Evolutionary conservation across 257 asterid genomes (phyloP).

Genomic region (Forsythia viridissima): DNA sequence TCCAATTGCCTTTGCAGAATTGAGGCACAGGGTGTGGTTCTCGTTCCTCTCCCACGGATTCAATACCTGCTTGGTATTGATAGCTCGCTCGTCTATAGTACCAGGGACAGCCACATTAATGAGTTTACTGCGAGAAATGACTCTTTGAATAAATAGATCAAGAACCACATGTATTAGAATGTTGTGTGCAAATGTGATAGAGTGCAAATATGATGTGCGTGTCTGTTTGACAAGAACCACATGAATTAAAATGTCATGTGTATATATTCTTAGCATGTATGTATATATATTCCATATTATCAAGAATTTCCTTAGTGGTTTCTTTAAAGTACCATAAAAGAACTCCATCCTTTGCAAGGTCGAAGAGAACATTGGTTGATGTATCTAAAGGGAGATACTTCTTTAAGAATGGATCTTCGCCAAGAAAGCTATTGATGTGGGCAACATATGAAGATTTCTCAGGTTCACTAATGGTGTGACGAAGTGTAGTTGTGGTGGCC

Average conservation of each 20-base stretch:
- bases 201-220: not conserved
- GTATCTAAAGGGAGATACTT: conserved; percentile 90
- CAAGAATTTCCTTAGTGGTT: not conserved
- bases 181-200: no score
- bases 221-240: not conserved
- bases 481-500: conserved; percentile 78
- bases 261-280: not conserved
- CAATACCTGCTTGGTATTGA: conserved; percentile 70
- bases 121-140: conserved; percentile 69
- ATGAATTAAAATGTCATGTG: not conserved
- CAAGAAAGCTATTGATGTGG: conserved; percentile 81
- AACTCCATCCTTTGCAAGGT: conserved; percentile 89
- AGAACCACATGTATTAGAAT: not conserved
- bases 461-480: conserved; percentile 83
- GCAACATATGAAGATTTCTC: conserved; percentile 74
- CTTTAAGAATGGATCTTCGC: conserved; percentile 64
- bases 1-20: conserved; percentile 98
- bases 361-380: conserved; percentile 69
- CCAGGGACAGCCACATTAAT: conserved; percentile 95
- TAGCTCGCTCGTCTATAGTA: conserved; percentile 95
- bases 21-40: conserved; percentile 87
- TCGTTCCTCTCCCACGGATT: conserved; percentile 98
- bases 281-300: not conserved
- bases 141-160: conserved; percentile 22
- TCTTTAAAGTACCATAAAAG: conserved; percentile 62